Conservation (phyloP, 345 rosid species). For the Populus alba region DNA sequence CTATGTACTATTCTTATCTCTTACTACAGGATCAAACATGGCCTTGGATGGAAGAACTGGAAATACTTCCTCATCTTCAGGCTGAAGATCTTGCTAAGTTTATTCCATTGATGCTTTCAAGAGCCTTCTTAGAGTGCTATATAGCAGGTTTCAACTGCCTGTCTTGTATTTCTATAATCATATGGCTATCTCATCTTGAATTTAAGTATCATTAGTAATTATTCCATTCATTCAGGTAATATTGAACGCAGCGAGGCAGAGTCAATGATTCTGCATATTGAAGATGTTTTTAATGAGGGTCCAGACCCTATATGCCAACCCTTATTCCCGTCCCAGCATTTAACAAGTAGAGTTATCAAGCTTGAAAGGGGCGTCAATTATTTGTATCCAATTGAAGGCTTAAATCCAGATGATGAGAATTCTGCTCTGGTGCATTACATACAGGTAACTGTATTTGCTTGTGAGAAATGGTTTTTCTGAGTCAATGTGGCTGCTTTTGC, state of each 20-base stretch:
- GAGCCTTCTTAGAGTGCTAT: conserved; percentile 74
- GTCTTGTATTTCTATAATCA: not conserved
- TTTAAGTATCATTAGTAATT: conserved; percentile 6
- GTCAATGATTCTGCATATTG: conserved; percentile 58
- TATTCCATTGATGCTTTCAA: conserved; percentile 69
- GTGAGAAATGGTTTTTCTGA: not conserved
- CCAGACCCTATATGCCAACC: conserved; percentile 66
- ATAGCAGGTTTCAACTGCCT: conserved; percentile 51
- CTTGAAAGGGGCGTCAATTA: conserved; percentile 61
- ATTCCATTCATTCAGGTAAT: conserved; percentile 51
- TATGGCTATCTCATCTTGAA: not conserved
- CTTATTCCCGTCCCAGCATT: conserved; percentile 70
- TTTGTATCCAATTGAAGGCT: conserved; percentile 56
- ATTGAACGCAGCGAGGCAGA: conserved; percentile 65
- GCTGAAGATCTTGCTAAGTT: conserved; percentile 71
- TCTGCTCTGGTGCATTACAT: conserved; percentile 80
- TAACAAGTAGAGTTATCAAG: conserved; percentile 71
- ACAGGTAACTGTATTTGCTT: conserved; percentile 49
- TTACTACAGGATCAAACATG: conserved; percentile 62
- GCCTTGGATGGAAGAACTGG: conserved; percentile 77
- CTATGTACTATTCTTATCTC: conserved; percentile 69
- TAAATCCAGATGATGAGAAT: conserved; percentile 81
- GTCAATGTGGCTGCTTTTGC: not conserved
- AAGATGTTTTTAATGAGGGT: conserved; percentile 56
- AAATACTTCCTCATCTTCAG: conserved; percentile 56